Evolutionary conservation across 2,329 filamentous ascomycete species (phyloP), one percentile per base, ranked within the genome.

Genomic region (Juglanconis juglandina): DNA sequence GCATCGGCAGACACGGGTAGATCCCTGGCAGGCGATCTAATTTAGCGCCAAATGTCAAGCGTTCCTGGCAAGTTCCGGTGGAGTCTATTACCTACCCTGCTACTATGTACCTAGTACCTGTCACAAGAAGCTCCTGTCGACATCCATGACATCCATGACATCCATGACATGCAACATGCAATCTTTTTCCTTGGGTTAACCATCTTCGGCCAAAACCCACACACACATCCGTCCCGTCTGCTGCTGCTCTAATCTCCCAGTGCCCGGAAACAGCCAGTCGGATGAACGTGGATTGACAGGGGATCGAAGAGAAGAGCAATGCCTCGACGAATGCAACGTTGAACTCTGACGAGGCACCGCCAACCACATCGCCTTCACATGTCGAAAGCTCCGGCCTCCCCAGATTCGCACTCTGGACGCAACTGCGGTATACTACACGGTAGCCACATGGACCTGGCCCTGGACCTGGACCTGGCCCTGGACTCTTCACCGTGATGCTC

Each of bases 231-330:
- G 51, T 50, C 42, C 44, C 48, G 32, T 5, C n/a, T 37, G 17
- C 52, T 59, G 46, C 58, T 50, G 52, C 11, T 55, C 51, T 51
- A 50, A 60, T 60, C 50, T 56, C 58, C 58, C 52, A 4, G 37
- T 51, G 37, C 11, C 11, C 52, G n/a, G 30, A 47, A n/a, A 37
- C 52, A 35, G 33, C 58, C 58, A 56, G 52, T 60, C 52, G 35
- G 55, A 58, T 58, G 51, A 49, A 47, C 34, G 34, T 30, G 52
- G 46, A 37, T 13, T 33, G 34, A 30, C 52, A 47, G 44, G 55
- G 58, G 37, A 56, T 37, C 35, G 50, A 39, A 55, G 58, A 60
- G 46, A 60, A 56, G 44, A 58, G 17, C 44, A 34, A 10, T 24
- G 24, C 24, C 24, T 24, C 24, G 24, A 24, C 24, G 24, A 24